phyloP scores from a whole-genome alignment of 345 rosid genomes.

The Sisymbrium altissimum region DNA sequence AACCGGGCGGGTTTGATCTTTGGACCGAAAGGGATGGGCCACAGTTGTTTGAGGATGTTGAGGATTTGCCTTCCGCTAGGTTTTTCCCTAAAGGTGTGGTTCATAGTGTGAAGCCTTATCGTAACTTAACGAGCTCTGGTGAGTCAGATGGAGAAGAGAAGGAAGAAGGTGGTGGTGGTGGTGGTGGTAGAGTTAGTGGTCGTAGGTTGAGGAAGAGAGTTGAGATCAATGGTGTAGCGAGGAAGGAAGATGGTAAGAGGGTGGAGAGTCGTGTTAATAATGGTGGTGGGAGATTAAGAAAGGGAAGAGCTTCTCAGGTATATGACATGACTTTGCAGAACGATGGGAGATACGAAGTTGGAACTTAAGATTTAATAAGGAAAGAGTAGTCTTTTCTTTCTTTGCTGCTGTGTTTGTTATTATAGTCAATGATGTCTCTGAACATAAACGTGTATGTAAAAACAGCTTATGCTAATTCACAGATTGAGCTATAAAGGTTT shows the following conservation, averaged over 20 bases:
- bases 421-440: slow-evolving; percentile 4
- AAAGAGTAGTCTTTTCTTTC: too few relatives aligned
- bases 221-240: background rate
- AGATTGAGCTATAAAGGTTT: slow-evolving; percentile 7
- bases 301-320: slow-evolving; percentile 20
- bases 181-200: background rate
- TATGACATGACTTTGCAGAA: slow-evolving; percentile 32
- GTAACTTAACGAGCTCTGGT: slow-evolving; percentile 10
- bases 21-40: slow-evolving; percentile 80
- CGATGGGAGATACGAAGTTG: slow-evolving; percentile 36
- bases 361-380: background rate
- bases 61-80: slow-evolving; percentile 76
- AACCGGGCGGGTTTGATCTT: slow-evolving; percentile 80
- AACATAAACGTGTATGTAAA: slow-evolving; percentile 23
- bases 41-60: slow-evolving; percentile 50
- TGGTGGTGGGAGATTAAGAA: slow-evolving; percentile 27
- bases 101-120: slow-evolving; percentile 65
- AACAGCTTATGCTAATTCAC: background rate
- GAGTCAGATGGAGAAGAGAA: slow-evolving; percentile 11
- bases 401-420: too few relatives aligned
- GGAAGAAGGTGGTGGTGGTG: too few relatives aligned
- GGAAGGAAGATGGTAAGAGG: slow-evolving; percentile 19
- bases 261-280: slow-evolving; percentile 23
- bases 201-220: slow-evolving; percentile 28
- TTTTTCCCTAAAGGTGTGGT: slow-evolving; percentile 87